phyloP scores from a whole-genome alignment of 2,329 filamentous ascomycete genomes.

The Verticillium klebahnii region DNA sequence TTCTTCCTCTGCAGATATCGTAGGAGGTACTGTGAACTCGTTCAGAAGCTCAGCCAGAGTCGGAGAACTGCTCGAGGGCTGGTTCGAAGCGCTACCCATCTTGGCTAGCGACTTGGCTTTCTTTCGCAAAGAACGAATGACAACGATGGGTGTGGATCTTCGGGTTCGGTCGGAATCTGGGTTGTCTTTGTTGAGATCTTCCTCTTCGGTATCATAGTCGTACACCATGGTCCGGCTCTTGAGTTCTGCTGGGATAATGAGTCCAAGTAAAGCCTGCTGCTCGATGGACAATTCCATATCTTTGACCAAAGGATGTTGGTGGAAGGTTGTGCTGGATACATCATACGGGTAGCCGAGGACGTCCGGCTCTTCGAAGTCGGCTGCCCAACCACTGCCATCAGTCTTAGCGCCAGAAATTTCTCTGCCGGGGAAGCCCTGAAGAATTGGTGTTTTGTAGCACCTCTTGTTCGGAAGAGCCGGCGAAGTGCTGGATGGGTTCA shows the following conservation, averaged over 20 bases:
- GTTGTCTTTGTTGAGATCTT: not conserved
- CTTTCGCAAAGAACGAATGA: not conserved
- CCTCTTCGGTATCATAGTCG: slow-evolving; percentile 11
- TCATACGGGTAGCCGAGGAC: slow-evolving; percentile 28
- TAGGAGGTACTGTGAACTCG: not conserved
- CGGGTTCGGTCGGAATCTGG: not conserved
- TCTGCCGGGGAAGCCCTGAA: slow-evolving; percentile 31
- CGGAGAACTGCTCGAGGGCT: too few relatives aligned
- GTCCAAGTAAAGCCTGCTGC: slow-evolving; percentile 7
- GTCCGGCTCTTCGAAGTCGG: slow-evolving; percentile 22
- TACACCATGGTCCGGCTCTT: slow-evolving; percentile 6
- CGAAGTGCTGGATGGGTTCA: not conserved
- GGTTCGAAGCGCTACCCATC: slow-evolving; percentile 1
- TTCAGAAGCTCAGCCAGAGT: not conserved
- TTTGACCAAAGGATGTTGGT: slow-evolving; percentile 30
- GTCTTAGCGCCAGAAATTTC: slow-evolving; percentile 32
- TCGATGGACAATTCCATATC: slow-evolving; percentile 7
- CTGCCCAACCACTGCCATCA: slow-evolving; percentile 28
- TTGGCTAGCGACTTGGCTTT: slow-evolving; percentile 12
- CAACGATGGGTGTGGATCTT: slow-evolving; percentile 4
- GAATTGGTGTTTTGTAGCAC: slow-evolving; percentile 32
- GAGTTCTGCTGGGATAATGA: slow-evolving; percentile 9
- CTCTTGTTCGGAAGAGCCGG: not conserved
- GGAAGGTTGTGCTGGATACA: slow-evolving; percentile 26
- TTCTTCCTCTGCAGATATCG: not conserved